Conservation (phyloP, 768 basidiomycete genomes). For the Gymnopilus dilepis region DNA sequence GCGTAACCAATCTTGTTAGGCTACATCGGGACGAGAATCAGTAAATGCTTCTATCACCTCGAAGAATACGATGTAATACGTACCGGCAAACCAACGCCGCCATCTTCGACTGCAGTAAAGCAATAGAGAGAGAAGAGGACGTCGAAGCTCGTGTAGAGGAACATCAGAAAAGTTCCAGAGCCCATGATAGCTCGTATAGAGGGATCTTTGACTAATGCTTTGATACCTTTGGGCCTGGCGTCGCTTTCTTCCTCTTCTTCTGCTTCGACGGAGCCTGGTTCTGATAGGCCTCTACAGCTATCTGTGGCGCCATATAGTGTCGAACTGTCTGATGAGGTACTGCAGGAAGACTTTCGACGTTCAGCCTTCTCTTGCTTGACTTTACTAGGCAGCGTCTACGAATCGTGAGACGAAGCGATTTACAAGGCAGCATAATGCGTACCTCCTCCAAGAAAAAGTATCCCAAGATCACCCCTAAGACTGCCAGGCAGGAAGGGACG, state of each 20-base stretch:
- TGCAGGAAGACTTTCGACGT: too few species aligned
- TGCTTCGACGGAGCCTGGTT: too few species aligned
- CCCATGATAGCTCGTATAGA: conserved; percentile 8
- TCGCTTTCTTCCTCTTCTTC: too few species aligned
- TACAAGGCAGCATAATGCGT: too few species aligned
- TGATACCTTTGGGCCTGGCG: neutral
- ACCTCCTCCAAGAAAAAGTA: conserved; percentile 6
- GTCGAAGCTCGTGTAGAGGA: conserved; percentile 10
- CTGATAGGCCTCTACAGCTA: too few species aligned
- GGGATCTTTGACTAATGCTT: neutral
- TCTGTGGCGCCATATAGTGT: too few species aligned
- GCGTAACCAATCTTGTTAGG: conserved; percentile 12
- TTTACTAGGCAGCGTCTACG: too few species aligned
- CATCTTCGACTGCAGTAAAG: conserved; percentile 11
- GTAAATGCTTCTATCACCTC: too few species aligned
- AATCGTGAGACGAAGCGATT: too few species aligned
- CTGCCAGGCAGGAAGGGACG: conserved; percentile 7
- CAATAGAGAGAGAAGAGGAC: conserved; percentile 9
- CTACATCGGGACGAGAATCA: neutral
- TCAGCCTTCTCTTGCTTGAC: too few species aligned
- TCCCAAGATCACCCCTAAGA: conserved; percentile 4
- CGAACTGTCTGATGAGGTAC: too few species aligned
- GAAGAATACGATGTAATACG: neutral
- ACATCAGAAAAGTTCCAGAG: conserved; percentile 10
- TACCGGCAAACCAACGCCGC: conserved; percentile 10